Conservation (phyloP, 2,329 filamentous ascomycete genomes). For the Aspergillus caelatus region DNA sequence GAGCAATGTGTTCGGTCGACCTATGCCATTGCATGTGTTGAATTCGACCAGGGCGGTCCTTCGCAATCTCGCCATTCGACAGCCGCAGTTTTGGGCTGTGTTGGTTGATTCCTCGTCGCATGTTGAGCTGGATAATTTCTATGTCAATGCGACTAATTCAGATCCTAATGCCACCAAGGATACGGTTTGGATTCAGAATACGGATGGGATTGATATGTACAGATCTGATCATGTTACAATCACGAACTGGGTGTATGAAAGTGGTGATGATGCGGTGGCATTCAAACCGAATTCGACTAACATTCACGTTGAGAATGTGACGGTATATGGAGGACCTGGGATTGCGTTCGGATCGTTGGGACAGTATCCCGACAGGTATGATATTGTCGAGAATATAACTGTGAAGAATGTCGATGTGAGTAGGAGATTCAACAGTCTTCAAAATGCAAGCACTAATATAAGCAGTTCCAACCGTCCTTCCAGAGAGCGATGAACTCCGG, state of each 20-base stretch:
- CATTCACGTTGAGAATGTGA: constrained; percentile 42
- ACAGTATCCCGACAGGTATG: constrained; percentile 38
- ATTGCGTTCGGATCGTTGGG: constrained; percentile 46
- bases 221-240: constrained; percentile 52
- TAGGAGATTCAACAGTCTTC: too few species aligned
- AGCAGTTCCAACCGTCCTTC: neutral
- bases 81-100: constrained; percentile 56
- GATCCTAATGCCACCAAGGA: constrained; percentile 21
- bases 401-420: constrained; percentile 34
- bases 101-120: constrained; percentile 53
- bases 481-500: neutral
- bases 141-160: constrained; percentile 53
- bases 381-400: constrained; percentile 42
- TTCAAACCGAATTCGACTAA: constrained; percentile 47
- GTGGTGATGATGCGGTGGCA: constrained; percentile 43
- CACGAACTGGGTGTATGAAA: constrained; percentile 49
- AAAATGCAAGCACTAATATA: neutral
- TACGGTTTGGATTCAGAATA: constrained; percentile 52
- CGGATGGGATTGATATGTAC: constrained; percentile 56
- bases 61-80: constrained; percentile 54
- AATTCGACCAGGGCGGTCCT: too few species aligned
- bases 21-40: too few species aligned
- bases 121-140: constrained; percentile 57
- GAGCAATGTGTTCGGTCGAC: too few species aligned
- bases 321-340: constrained; percentile 41